Conservation (phyloP, 202 grass and related monocot species). For the Carex arenaria region DNA sequence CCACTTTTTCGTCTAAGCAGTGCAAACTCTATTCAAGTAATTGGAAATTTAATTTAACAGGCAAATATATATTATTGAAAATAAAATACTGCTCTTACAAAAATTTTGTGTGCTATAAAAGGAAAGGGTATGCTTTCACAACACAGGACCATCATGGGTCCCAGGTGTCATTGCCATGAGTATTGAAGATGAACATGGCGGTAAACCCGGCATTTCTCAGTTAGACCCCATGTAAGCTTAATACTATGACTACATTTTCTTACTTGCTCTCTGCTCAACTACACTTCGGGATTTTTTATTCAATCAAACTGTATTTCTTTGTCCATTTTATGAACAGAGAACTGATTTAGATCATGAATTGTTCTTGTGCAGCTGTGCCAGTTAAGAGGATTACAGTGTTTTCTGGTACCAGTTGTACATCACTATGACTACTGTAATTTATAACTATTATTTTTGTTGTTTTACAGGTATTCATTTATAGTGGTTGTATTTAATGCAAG, state of each 20-base stretch:
- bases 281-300: background rate
- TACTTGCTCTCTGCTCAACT: no score
- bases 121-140: slow-evolving; percentile 79
- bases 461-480: slow-evolving; percentile 57
- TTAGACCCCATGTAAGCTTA: slow-evolving; percentile 58
- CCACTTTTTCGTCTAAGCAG: slow-evolving; percentile 64
- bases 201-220: slow-evolving; percentile 40
- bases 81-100: slow-evolving; percentile 14
- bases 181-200: slow-evolving; percentile 62
- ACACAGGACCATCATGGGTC: slow-evolving; percentile 57
- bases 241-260: background rate
- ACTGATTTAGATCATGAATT: background rate
- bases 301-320: background rate
- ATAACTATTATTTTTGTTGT: background rate
- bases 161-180: slow-evolving; percentile 74
- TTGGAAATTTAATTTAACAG: background rate
- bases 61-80: slow-evolving; percentile 6
- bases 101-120: slow-evolving; percentile 34
- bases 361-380: background rate
- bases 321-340: background rate
- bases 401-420: background rate
- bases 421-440: background rate
- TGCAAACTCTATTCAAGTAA: slow-evolving; percentile 60
- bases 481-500: slow-evolving; percentile 67
- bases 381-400: background rate